phyloP scores from a whole-genome alignment of 1,284 basidiomycete genomes.

The Trametes hirsuta region DNA sequence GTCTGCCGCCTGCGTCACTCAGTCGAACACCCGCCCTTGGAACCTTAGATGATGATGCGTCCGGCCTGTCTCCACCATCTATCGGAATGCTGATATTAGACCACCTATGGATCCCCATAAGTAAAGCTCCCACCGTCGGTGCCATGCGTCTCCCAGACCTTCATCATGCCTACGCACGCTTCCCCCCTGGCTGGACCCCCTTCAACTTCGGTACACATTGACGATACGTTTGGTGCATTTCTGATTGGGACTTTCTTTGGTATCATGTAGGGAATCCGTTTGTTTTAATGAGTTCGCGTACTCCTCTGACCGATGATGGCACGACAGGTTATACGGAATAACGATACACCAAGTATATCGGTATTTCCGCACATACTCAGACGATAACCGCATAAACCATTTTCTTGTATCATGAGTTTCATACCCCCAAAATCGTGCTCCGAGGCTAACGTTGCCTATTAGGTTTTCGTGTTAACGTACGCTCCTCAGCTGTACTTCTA shows the following conservation, averaged over 20 bases:
- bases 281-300: no score
- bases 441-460: not conserved
- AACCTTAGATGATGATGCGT: no score
- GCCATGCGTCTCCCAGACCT: not conserved
- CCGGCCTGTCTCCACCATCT: no score
- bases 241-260: not conserved
- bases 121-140: not conserved
- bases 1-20: no score
- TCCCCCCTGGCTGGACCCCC: no score
- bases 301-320: not conserved
- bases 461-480: not conserved
- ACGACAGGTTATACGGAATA: not conserved
- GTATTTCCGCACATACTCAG: not conserved
- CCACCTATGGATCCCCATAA: no score
- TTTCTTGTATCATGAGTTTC: not conserved
- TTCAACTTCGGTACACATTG: not conserved
- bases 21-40: no score
- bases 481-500: not conserved
- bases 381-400: not conserved
- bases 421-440: not conserved
- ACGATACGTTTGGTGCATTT: constrained; percentile 6
- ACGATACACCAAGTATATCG: not conserved
- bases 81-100: no score
- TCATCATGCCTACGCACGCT: not conserved
- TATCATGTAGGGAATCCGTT: not conserved